Base-by-base conservation (phyloP, 2,329 filamentous ascomycete species). In the Fusarium robinianum region DNA sequence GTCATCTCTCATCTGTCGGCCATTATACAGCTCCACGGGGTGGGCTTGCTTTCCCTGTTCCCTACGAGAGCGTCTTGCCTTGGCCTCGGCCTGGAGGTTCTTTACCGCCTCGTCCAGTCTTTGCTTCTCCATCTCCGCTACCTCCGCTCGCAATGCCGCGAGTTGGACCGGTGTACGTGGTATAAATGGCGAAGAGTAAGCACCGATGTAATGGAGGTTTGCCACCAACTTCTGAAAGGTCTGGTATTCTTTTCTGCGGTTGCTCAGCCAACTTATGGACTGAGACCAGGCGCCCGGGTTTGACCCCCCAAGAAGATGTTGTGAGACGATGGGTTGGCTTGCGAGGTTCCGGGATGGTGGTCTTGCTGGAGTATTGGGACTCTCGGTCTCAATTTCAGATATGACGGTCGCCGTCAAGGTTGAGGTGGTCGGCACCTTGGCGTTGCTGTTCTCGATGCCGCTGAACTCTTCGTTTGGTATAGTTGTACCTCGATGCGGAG, bases 261-360 rank as follows among this genome's bases (percentile, higher is more conserved):
- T 46, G 49, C 67, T 72, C n/a, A 63, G 56, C 70, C 70, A 73
- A 38, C 63, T 62, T 51, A 63, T 69, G 33, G 69, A 71, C 23
- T 70, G 66, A 10, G 68, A 63, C 68, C 69, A 71, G 14, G 60
- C 58, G 19, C 61, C 67, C 17, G 56, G 27, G 6, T 65, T 49
- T 12, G 45, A 19, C 6, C 29, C n/a, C n/a, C n/a, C n/a, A n/a
- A n/a, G n/a, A n/a, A n/a, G n/a, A n/a, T n/a, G n/a, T n/a, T n/a
- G n/a, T n/a, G n/a, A n/a, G n/a, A n/a, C n/a, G n/a, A n/a, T n/a
- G n/a, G n/a, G n/a, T n/a, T n/a, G n/a, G n/a, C n/a, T n/a, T n/a
- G n/a, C n/a, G n/a, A n/a, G n/a, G n/a, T 14, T 27, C 25, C 16
- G 25, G 12, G 57, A n/a, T 12, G n/a, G n/a, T 27, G 25, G 25